Evolutionary conservation across 2,329 filamentous ascomycete species (phyloP).

Genomic region (Atkinsonella texensis): DNA sequence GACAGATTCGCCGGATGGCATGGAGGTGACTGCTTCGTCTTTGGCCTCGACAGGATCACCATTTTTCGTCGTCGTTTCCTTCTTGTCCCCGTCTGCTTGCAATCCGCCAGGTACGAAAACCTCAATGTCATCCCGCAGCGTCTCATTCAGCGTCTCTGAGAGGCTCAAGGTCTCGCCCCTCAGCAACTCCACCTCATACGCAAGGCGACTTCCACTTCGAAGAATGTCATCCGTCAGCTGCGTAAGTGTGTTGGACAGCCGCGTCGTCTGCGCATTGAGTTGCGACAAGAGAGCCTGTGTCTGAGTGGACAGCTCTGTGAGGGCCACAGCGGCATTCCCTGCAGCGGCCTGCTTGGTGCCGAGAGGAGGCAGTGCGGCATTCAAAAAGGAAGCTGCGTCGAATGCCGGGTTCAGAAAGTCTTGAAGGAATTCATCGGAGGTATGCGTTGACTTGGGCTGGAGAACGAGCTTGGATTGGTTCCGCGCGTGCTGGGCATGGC

Average conservation of each 20-base stretch:
- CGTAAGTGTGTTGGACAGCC: constrained; percentile 69
- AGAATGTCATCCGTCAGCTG: constrained; percentile 92
- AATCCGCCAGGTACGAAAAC: constrained; percentile 54
- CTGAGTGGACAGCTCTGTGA: constrained; percentile 68
- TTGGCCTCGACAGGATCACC: constrained; percentile 10
- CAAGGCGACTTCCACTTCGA: constrained; percentile 72
- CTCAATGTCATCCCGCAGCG: constrained; percentile 56
- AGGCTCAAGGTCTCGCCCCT: constrained; percentile 79
- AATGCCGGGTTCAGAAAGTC: constrained; percentile 69
- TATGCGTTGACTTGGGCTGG: constrained; percentile 45
- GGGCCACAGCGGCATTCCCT: constrained; percentile 34
- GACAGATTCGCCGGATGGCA: constrained; percentile 6
- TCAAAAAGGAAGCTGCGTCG: constrained; percentile 77
- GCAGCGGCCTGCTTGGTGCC: constrained; percentile 25
- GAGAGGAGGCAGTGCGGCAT: constrained; percentile 61
- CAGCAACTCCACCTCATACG: constrained; percentile 88
- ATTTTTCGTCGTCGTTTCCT: constrained; percentile 6
- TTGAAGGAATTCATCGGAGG: constrained; percentile 59
- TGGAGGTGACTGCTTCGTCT: constrained; percentile 13
- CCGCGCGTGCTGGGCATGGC: constrained; percentile 24
- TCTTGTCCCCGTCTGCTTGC: constrained; percentile 18
- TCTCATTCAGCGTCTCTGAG: constrained; percentile 64
- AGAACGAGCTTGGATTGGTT: constrained; percentile 25
- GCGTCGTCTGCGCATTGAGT: constrained; percentile 76
- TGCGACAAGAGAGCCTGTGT: constrained; percentile 78